Evolutionary conservation across 2,329 filamentous ascomycete genomes (phyloP).

Genomic region (Sporothrix protearum): DNA sequence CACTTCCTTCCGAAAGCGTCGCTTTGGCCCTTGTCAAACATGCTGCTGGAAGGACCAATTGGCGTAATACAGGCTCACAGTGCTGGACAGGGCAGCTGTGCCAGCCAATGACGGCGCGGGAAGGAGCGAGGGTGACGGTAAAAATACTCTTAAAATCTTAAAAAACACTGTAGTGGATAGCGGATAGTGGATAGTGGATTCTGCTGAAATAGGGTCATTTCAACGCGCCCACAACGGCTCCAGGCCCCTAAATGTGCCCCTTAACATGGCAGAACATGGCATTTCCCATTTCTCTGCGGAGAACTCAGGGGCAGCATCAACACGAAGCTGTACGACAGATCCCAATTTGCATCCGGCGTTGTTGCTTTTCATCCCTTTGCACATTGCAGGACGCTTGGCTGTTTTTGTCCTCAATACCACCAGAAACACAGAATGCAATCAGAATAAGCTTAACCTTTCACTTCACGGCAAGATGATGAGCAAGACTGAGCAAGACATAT

Average conservation of each 20-base stretch:
- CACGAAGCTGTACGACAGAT: background rate
- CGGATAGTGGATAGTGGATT: too few species aligned
- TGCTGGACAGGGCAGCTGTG: background rate
- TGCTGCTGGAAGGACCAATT: background rate
- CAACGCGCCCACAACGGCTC: background rate
- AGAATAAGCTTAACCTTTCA: background rate
- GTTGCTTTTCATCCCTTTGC: background rate
- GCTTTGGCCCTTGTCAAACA: background rate
- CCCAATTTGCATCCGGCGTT: conserved; percentile 9
- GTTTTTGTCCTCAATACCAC: conserved; percentile 9
- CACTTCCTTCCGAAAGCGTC: conserved; percentile 9
- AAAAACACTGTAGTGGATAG: background rate
- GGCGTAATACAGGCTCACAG: background rate
- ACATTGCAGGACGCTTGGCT: background rate
- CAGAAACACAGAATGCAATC: background rate
- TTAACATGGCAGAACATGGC: background rate
- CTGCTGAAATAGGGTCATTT: conserved; percentile 6
- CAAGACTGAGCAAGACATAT: background rate
- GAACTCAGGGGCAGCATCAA: background rate
- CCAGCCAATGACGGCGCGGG: background rate
- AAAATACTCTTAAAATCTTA: too few species aligned
- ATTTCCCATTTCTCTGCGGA: background rate
- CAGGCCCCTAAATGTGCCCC: background rate
- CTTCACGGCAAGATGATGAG: background rate
- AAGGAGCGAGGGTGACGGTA: background rate